These are phyloP conservation scores for Musa schizocarpa DNA, from an alignment of 176 grass and related monocot species.

Conservation along the genomic window DNA sequence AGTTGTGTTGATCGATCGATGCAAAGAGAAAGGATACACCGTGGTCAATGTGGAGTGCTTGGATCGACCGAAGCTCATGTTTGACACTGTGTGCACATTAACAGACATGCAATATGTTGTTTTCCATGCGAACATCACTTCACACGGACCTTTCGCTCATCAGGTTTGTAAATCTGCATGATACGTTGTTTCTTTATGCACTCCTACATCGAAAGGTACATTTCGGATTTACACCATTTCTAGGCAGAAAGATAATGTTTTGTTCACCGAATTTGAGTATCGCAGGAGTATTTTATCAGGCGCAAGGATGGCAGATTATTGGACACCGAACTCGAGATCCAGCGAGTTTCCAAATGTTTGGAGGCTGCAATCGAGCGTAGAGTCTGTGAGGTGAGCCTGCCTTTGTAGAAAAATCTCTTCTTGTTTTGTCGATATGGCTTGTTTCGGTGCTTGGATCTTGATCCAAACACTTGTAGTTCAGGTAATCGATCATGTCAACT, in stretches of 20 bases:
- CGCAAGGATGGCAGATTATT: conserved; percentile 41
- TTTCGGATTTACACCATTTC: too few relatives aligned
- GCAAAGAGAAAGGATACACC: conserved; percentile 44
- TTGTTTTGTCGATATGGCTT: neutral
- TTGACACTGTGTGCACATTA: conserved; percentile 51
- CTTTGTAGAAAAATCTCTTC: neutral
- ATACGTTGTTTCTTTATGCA: neutral
- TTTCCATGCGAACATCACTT: conserved; percentile 43
- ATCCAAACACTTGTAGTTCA: too few relatives aligned
- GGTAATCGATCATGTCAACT: too few relatives aligned
- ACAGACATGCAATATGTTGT: conserved; percentile 47
- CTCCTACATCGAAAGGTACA: too few relatives aligned
- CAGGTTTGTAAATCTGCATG: conserved; percentile 22
- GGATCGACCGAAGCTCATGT: conserved; percentile 47
- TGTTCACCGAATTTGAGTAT: neutral
- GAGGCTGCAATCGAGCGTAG: conserved; percentile 48
- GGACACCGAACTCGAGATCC: conserved; percentile 26
- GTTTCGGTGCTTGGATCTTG: too few relatives aligned
- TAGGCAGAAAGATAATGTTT: too few relatives aligned
- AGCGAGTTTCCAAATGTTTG: conserved; percentile 38
- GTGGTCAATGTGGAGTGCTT: conserved; percentile 39
- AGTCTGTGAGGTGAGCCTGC: conserved; percentile 31
- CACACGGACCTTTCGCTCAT: conserved; percentile 26
- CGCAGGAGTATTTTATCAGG: conserved; percentile 47
- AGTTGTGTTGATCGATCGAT: conserved; percentile 22